Evolutionary conservation across 2,329 filamentous ascomycete genomes (phyloP), one percentile per base, ranked within the genome.

Genomic region (Capronia epimyces): DNA sequence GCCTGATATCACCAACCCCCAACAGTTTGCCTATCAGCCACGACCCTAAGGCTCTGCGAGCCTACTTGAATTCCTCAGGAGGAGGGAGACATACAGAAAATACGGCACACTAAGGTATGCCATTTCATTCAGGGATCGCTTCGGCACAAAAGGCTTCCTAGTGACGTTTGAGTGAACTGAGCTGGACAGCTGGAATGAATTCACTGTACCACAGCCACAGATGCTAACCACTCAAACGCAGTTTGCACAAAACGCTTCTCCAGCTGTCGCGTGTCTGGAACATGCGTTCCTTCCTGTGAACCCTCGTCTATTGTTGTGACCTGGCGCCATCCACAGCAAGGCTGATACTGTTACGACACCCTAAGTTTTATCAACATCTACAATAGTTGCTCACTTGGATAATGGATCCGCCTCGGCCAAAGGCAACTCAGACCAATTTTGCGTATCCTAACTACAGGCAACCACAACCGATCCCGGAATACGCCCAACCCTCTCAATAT

Each of bases 401-500:
- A 18, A 49, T 53, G 50, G 45, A 53, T 42, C 41, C 40, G 2
- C 7, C n/a, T 29, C 24, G 21, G 9, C 41, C 42, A 12, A 34
- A 32, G 47, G 32, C 9, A n/a, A 31, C 51, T 4, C 37, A 50
- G 20, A 22, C 50, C 8, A 27, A 20, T 22, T 42, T 42, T 25
- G 20, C 20, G 9, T 42, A 42, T 37, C 52, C 56, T 12, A 52
- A 56, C 42, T 50, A 49, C 27, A 46, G 32, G 37, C 37, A 43
- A 13, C 46, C 46, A 37, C 32, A 47, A 46, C 36, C 21, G 13
- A 15, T 40, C 21, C 22, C 47, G 27, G 46, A 37, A n/a, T 57
- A 57, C 27, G 46, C 51, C 40, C 55, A 57, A 41, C 49, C 52
- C 24, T 58, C 52, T 4, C 56, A 53, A 29, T 55, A 55, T 42